Conservation (phyloP, 208 protist genomes). For the Crithidia sp. region DNA sequence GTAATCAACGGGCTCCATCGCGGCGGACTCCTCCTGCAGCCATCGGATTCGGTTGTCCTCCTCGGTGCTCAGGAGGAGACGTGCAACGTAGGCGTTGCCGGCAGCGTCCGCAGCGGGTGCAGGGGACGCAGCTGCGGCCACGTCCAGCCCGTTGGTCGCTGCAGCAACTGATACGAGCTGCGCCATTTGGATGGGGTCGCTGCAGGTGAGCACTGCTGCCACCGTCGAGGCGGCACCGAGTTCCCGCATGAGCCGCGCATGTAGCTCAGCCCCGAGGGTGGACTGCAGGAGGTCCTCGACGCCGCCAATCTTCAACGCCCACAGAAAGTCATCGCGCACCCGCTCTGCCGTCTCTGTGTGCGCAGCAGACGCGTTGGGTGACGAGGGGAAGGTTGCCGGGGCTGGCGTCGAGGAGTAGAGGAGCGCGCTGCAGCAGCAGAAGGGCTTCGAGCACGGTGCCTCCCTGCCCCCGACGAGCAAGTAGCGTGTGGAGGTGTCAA, state of each 20-base stretch:
- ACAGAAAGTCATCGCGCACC: slow-evolving; percentile 62
- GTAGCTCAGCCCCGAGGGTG: slow-evolving; percentile 26
- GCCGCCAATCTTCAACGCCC: slow-evolving; percentile 61
- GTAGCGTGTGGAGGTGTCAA: slow-evolving; percentile 9
- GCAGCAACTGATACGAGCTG: background rate
- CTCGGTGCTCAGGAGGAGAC: slow-evolving; percentile 64
- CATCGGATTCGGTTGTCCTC: slow-evolving; percentile 81
- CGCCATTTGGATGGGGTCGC: slow-evolving; percentile 12
- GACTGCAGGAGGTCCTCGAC: slow-evolving; percentile 40
- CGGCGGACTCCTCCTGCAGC: slow-evolving; percentile 66
- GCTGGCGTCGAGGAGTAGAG: slow-evolving; percentile 32
- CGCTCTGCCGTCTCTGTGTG: slow-evolving; percentile 29
- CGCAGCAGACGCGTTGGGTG: background rate
- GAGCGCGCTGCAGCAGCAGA: slow-evolving; percentile 34
- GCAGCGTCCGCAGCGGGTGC: background rate
- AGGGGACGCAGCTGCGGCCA: background rate
- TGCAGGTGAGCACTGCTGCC: slow-evolving; percentile 27
- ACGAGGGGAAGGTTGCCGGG: background rate
- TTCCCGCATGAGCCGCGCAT: slow-evolving; percentile 37
- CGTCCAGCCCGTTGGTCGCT: background rate
- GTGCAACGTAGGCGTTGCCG: slow-evolving; percentile 36
- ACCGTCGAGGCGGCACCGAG: background rate
- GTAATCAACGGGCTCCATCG: slow-evolving; percentile 37
- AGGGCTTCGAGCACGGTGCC: slow-evolving; percentile 10
- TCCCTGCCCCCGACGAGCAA: background rate